A percentile compares a stretch with the other conserved stretches of the same genome.
phyloP scores from a whole-genome alignment of 495 filamentous ascomycete species.

The Tuber brumale region DNA sequence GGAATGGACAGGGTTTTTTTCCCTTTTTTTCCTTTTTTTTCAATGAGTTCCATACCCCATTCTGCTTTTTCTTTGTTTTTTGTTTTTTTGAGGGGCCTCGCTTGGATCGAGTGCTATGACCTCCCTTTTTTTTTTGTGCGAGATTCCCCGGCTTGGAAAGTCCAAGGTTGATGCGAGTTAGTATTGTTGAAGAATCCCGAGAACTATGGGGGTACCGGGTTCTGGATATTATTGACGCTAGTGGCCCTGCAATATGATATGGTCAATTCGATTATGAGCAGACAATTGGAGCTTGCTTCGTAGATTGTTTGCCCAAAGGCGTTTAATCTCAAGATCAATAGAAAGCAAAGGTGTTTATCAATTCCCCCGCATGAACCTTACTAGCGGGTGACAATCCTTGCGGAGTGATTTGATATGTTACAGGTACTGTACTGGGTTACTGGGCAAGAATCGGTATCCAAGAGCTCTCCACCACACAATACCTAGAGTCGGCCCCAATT shows the following conservation, averaged over 20 bases:
- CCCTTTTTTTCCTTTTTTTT: neutral
- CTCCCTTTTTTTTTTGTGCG: neutral
- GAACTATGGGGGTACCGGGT: neutral
- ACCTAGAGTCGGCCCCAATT: too few species aligned
- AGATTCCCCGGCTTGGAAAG: neutral
- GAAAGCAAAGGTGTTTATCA: neutral
- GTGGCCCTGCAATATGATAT: neutral
- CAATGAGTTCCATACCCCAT: neutral
- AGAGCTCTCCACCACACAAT: too few species aligned
- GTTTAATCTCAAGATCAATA: neutral
- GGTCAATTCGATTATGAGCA: neutral
- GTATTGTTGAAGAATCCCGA: neutral
- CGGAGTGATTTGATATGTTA: neutral
- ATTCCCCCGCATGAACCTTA: neutral
- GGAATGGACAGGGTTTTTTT: neutral
- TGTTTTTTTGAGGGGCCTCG: neutral
- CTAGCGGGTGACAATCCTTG: neutral
- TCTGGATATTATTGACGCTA: neutral
- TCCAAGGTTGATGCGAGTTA: neutral
- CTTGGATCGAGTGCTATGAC: neutral
- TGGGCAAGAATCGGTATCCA: neutral
- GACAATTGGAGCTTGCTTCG: neutral
- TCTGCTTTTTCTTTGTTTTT: neutral
- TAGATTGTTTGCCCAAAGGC: neutral
- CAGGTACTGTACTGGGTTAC: too few species aligned